Evolutionary conservation across 768 basidiomycete genomes (phyloP).

Genomic region (Xerocomellus amylosporus): DNA sequence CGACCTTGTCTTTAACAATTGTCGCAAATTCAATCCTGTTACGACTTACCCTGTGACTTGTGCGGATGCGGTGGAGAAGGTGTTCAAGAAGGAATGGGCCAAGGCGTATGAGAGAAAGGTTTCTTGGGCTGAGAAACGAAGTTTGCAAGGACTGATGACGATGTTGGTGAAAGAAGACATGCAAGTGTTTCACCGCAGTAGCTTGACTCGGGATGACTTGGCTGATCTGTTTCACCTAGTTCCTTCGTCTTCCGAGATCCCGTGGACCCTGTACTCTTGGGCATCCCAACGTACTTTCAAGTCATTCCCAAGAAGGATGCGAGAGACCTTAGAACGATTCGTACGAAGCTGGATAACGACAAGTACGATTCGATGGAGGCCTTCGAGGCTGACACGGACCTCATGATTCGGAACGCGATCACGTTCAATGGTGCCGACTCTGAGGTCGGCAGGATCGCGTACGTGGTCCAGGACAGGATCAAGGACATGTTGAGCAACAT

Average conservation of each 20-base stretch:
- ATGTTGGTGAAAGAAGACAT: slow-evolving; percentile 64
- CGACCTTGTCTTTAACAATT: slow-evolving; percentile 83
- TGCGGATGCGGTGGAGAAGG: slow-evolving; percentile 70
- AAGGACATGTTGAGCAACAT: slow-evolving; percentile 51
- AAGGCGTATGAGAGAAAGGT: slow-evolving; percentile 73
- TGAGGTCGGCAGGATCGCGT: slow-evolving; percentile 67
- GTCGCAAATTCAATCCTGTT: slow-evolving; percentile 88
- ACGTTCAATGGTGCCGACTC: slow-evolving; percentile 84
- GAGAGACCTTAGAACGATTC: slow-evolving; percentile 81
- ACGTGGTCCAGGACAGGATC: slow-evolving; percentile 48
- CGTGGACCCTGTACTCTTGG: slow-evolving; percentile 82
- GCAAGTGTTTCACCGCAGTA: slow-evolving; percentile 37
- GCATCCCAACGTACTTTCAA: slow-evolving; percentile 86
- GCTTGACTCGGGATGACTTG: neutral
- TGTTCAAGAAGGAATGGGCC: slow-evolving; percentile 84
- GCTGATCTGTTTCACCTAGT: slow-evolving; percentile 34
- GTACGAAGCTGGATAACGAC: slow-evolving; percentile 75
- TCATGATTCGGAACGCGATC: slow-evolving; percentile 88
- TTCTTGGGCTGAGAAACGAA: slow-evolving; percentile 75
- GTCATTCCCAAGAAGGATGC: slow-evolving; percentile 83
- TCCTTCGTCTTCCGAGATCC: slow-evolving; percentile 79
- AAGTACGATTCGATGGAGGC: slow-evolving; percentile 76
- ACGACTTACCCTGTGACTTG: slow-evolving; percentile 70
- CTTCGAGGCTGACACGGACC: slow-evolving; percentile 79
- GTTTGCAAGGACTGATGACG: slow-evolving; percentile 67